Percentiles rank a stretch among this genome's conserved stretches.
phyloP scores from a whole-genome alignment of 768 basidiomycete genomes.

The Boletus pseudo-olivaceus region DNA sequence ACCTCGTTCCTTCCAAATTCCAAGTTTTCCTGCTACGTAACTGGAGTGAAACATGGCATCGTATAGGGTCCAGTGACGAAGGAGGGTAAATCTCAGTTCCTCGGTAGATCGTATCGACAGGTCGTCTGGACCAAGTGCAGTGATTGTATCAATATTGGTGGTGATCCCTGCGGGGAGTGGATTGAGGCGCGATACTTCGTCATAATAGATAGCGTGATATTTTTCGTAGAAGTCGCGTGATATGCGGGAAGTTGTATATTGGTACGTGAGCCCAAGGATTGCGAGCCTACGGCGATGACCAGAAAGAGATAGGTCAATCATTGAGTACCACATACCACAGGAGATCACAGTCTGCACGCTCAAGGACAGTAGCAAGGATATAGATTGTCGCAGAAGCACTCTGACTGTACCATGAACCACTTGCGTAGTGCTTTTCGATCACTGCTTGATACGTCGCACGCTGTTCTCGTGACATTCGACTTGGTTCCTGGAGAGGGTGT shows the following conservation, averaged over 20 bases:
- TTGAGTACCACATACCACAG: conserved; percentile 61
- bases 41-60: conserved; percentile 98
- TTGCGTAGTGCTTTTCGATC: conserved; percentile 77
- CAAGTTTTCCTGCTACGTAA: conserved; percentile 92
- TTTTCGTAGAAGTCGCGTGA: conserved; percentile 82
- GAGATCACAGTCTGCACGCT: conserved; percentile 89
- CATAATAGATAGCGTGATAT: conserved; percentile 75
- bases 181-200: conserved; percentile 93
- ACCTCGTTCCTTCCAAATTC: conserved; percentile 95
- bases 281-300: conserved; percentile 61
- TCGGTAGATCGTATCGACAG: conserved; percentile 75
- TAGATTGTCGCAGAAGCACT: conserved; percentile 88
- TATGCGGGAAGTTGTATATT: conserved; percentile 86
- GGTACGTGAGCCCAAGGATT: conserved; percentile 89
- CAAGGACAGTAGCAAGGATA: conserved; percentile 84
- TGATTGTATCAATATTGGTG: conserved; percentile 39
- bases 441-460: conserved; percentile 58
- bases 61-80: conserved; percentile 97
- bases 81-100: conserved; percentile 91
- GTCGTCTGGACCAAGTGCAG: conserved; percentile 77
- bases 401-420: conserved; percentile 86
- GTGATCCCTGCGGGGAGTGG: conserved; percentile 44
- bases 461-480: conserved; percentile 67
- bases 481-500: conserved; percentile 37
- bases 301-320: neutral